Evolutionary conservation across 495 filamentous ascomycete genomes (phyloP).

Genomic region (Hyaloscypha bicolor): DNA sequence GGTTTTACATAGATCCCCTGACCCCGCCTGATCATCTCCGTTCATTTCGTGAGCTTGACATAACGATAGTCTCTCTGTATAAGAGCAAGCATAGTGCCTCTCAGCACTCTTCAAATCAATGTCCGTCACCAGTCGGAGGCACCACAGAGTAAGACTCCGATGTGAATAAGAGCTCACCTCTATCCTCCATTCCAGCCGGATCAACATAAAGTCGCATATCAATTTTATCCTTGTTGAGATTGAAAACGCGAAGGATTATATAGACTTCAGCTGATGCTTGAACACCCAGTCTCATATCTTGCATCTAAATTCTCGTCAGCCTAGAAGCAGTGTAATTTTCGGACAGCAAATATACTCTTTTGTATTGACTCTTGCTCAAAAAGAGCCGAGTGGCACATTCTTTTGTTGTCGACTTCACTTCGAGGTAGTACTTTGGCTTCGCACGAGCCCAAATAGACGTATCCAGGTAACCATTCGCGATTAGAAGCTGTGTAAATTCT

Average conservation of each 20-base stretch:
- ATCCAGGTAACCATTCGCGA: slow-evolving; percentile 39
- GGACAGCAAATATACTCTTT: slow-evolving; percentile 33
- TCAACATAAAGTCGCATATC: slow-evolving; percentile 43
- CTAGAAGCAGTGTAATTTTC: neutral
- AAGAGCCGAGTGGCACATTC: slow-evolving; percentile 42
- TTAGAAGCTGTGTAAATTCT: slow-evolving; percentile 37
- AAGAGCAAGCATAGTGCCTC: too few species aligned
- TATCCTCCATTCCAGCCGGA: slow-evolving; percentile 28
- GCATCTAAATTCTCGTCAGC: slow-evolving; percentile 20
- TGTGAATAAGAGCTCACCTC: slow-evolving; percentile 14
- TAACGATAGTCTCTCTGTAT: too few species aligned
- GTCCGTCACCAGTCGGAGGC: too few species aligned
- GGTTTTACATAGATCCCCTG: too few species aligned
- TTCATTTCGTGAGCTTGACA: too few species aligned
- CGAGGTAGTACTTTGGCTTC: slow-evolving; percentile 44
- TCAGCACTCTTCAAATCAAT: too few species aligned
- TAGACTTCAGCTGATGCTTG: slow-evolving; percentile 35
- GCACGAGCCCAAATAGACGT: slow-evolving; percentile 28
- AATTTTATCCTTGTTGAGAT: slow-evolving; percentile 37
- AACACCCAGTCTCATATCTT: slow-evolving; percentile 13
- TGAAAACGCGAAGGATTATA: slow-evolving; percentile 45
- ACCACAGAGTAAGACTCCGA: neutral
- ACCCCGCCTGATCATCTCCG: too few species aligned
- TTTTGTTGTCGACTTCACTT: slow-evolving; percentile 49
- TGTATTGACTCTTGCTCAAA: slow-evolving; percentile 46